These are phyloP conservation scores for Xylaria sp. DNA, from an alignment of 2,329 filamentous ascomycete species.

Conservation along the genomic window DNA sequence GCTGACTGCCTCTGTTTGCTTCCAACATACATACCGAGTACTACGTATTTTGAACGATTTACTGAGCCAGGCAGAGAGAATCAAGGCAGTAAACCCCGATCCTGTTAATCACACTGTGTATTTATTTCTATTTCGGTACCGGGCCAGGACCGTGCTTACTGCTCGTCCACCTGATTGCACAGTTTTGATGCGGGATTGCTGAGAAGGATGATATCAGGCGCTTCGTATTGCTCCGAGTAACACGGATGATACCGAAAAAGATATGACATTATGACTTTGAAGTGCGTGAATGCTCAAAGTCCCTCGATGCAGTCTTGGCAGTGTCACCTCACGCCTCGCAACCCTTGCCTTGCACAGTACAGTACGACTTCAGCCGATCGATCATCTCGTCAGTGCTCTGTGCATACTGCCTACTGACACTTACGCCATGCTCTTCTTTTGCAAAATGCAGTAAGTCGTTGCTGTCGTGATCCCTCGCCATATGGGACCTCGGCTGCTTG, in stretches of 20 bases:
- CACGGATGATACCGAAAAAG: constrained; percentile 34
- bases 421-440: background rate
- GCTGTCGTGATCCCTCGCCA: background rate
- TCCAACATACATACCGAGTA: background rate
- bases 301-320: constrained; percentile 31
- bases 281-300: constrained; percentile 24
- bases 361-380: constrained; percentile 21
- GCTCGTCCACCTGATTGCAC: constrained; percentile 12
- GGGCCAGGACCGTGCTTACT: constrained; percentile 26
- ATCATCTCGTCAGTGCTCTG: constrained; percentile 4
- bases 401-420: background rate
- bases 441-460: background rate
- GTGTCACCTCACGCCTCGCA: constrained; percentile 24
- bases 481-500: background rate
- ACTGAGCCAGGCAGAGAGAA: constrained; percentile 16
- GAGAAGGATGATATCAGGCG: constrained; percentile 14
- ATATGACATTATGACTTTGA: constrained; percentile 24
- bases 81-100: constrained; percentile 8
- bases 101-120: constrained; percentile 22
- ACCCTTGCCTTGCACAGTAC: constrained; percentile 23
- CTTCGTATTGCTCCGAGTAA: constrained; percentile 37
- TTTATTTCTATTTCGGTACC: constrained; percentile 34
- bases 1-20: background rate
- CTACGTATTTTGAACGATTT: constrained; percentile 9
- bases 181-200: constrained; percentile 17